A percentile compares a stretch with the other conserved stretches of the same genome.
These are phyloP conservation scores for Chondrostereum purpureum DNA, from an alignment of 1,284 basidiomycete species.

Conservation along the genomic window DNA sequence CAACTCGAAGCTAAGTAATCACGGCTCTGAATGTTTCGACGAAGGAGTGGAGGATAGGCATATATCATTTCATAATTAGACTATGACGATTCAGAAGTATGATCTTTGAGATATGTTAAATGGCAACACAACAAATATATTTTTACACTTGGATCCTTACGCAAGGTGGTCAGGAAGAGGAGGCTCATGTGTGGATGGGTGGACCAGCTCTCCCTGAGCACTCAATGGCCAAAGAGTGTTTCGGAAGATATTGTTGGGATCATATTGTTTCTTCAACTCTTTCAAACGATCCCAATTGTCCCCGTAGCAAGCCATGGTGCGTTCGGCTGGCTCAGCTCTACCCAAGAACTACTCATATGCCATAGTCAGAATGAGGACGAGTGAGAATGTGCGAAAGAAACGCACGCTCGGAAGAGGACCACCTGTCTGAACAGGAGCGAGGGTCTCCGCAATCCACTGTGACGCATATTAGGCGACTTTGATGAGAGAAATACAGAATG, in stretches of 20 bases:
- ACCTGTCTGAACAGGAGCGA: slow-evolving; percentile 63
- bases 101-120: no score
- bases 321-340: slow-evolving; percentile 55
- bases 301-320: slow-evolving; percentile 64
- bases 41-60: background rate
- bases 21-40: background rate
- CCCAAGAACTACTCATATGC: slow-evolving; percentile 76
- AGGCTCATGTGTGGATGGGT: slow-evolving; percentile 51
- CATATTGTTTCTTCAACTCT: slow-evolving; percentile 67
- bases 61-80: background rate
- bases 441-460: slow-evolving; percentile 72
- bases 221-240: slow-evolving; percentile 75
- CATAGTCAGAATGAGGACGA: slow-evolving; percentile 10
- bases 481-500: slow-evolving; percentile 1
- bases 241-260: slow-evolving; percentile 67
- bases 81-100: no score
- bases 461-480: slow-evolving; percentile 5
- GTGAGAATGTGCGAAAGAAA: slow-evolving; percentile 17
- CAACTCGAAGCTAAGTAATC: background rate
- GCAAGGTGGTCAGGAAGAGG: no score
- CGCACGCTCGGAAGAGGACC: slow-evolving; percentile 79
- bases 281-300: slow-evolving; percentile 65
- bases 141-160: no score
- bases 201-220: slow-evolving; percentile 39
- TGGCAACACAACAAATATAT: no score